A percentile compares a stretch with the other conserved stretches of the same genome.
Conservation (phyloP, 2,329 filamentous ascomycete species). For the Fusarium odoratissimum region DNA sequence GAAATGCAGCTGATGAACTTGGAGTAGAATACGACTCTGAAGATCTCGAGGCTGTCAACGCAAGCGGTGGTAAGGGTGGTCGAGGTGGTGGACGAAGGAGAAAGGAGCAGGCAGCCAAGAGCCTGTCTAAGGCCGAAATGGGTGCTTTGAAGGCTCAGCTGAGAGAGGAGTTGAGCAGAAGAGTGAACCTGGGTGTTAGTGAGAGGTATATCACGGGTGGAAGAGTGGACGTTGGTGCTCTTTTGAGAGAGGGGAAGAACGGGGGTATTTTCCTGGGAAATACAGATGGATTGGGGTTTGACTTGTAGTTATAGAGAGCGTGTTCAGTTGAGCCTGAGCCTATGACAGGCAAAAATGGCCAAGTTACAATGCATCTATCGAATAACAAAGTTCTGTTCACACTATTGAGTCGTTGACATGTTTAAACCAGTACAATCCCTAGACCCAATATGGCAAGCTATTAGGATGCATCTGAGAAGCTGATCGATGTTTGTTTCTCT, state of each 20-base stretch:
- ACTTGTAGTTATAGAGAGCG: constrained; percentile 36
- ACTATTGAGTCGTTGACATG: neutral
- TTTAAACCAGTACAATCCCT: neutral
- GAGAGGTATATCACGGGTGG: constrained; percentile 87
- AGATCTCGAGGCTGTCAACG: constrained; percentile 85
- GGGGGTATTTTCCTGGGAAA: constrained; percentile 52
- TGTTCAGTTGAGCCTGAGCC: neutral
- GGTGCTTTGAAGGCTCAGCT: constrained; percentile 77
- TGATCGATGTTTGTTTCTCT: neutral
- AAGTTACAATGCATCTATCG: neutral
- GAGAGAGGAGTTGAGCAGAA: constrained; percentile 73
- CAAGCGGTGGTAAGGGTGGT: constrained; percentile 70
- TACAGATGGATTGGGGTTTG: constrained; percentile 54
- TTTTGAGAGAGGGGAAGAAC: constrained; percentile 72
- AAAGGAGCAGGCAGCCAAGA: constrained; percentile 77
- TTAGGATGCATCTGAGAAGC: neutral
- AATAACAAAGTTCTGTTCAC: neutral
- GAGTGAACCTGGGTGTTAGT: constrained; percentile 89
- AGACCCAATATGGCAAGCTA: neutral
- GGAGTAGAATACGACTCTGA: constrained; percentile 95
- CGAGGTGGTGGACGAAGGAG: constrained; percentile 78
- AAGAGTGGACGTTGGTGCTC: constrained; percentile 81
- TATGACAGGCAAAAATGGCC: neutral
- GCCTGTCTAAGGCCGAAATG: constrained; percentile 79
- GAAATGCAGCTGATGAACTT: constrained; percentile 86